These are phyloP conservation scores for Nemania serpens DNA, from an alignment of 2,329 filamentous ascomycete species.

Conservation along the genomic window DNA sequence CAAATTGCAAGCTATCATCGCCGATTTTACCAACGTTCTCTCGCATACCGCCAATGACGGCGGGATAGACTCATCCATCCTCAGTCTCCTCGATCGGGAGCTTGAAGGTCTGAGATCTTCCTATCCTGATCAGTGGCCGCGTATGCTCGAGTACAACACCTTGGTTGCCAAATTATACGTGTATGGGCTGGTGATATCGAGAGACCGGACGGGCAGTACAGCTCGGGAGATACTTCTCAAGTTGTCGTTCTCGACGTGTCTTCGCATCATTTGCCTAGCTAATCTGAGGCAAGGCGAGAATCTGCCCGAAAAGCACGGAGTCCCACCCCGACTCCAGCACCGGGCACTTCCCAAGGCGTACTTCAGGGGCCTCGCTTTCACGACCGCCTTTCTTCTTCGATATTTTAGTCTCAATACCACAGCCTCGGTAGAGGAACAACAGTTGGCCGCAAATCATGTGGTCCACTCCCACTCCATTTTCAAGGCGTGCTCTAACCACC, in stretches of 20 bases:
- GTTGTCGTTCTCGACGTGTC: conserved; percentile 34
- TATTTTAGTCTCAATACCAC: conserved; percentile 37
- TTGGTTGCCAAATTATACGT: conserved; percentile 39
- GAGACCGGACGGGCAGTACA: conserved; percentile 25
- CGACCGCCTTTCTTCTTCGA: conserved; percentile 40
- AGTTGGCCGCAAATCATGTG: conserved; percentile 39
- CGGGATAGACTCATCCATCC: conserved; percentile 36
- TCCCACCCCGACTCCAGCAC: conserved; percentile 27
- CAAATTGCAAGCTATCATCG: conserved; percentile 35
- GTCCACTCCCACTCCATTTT: conserved; percentile 38
- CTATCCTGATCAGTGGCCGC: conserved; percentile 35
- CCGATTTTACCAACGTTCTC: conserved; percentile 37
- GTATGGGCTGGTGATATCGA: conserved; percentile 37
- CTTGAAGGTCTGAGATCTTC: conserved; percentile 33
- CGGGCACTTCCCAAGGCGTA: conserved; percentile 36
- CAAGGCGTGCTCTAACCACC: conserved; percentile 28
- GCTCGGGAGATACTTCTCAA: conserved; percentile 38
- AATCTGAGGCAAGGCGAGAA: conserved; percentile 30
- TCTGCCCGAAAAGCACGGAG: conserved; percentile 13
- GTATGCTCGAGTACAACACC: conserved; percentile 33
- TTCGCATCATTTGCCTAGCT: conserved; percentile 38
- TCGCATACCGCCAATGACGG: conserved; percentile 35
- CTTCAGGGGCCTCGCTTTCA: conserved; percentile 38
- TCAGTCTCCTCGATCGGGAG: conserved; percentile 39
- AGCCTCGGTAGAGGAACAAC: conserved; percentile 37